Base-by-base conservation (phyloP, 2,329 filamentous ascomycete species). In the Alternaria viburni region DNA sequence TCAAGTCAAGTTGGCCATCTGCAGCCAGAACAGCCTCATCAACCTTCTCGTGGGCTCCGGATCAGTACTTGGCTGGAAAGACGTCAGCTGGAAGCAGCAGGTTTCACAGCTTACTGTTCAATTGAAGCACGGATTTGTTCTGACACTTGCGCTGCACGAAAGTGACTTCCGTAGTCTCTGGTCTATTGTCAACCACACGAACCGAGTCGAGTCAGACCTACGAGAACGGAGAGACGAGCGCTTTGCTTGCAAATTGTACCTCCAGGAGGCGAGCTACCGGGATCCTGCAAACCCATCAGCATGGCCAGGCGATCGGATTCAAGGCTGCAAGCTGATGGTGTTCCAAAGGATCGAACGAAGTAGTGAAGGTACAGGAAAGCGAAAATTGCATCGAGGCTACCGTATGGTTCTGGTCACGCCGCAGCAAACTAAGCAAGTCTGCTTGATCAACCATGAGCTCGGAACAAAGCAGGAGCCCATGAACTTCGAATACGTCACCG, bases 151-250 rank as follows among this genome's bases (percentile, higher is more conserved):
- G 66, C 89, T 93, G 74, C 85, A 85, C 13, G 91, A 93, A 71
- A 83, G 87, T n/a, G 93, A 97, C 74, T 97, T 91, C 81, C 88
- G 90, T 65, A 89, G 87, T 66, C 81, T 97, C 11, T 94, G 90
- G 88, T 91, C 89, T 70, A 93, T 96, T 79, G 93, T 93, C 68
- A 93, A 97, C 63, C 95, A 96, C 76, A 92, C 91, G 25, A 87
- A 86, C 68, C 93, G 91, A 72, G 88, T 95, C 3, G 90, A 93
- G 73, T 85, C 86, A 25, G 91, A 88, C 55, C 83, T 97, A 45
- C 88, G 88, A 36, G 88, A 89, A 7, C 86, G 88, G 44, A 84
- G 85, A 28, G 91, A 92, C 56, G 94, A 97, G 80, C 84, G 83
- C 3, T 80, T 91, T 59, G 84, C 91, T 3, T 93, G 92, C 75